Evolutionary conservation across 371 early-diverging fungal species (phyloP), one percentile per base, ranked within the genome.

Genomic region (Thermomucor indicae-seudaticae): DNA sequence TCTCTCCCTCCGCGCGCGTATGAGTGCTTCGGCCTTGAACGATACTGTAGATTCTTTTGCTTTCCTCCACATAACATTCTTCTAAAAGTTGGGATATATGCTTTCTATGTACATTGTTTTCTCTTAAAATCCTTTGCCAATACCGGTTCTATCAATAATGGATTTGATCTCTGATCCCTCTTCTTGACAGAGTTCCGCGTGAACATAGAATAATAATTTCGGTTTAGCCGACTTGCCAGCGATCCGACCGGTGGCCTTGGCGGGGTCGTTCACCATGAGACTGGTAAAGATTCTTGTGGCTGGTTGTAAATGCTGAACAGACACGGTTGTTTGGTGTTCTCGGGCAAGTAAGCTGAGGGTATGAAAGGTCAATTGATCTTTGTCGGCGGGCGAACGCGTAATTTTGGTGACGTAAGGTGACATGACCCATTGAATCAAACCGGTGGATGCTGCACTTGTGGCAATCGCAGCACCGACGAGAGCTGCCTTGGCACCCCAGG

Each of bases 381-480:
- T 61, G 16, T 51, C 30, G 14, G 23, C 28, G 35, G 62, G 54
- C n/a, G n/a, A n/a, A n/a, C n/a, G n/a, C 17, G 80, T 83, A 37
- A 80, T 73, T 46, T 78, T 79, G 24, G 80, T 76, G 23, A 83
- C 83, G 53, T 83, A 83, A 1, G 83, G 79, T 4, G 80, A 80
- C 64, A 83, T 72, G 47, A 80, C 79, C 83, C 83, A 83, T 40
- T 83, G 80, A 25, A 83, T 76, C 29, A 76, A 38, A 4, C 70
- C 77, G 1, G 83, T 83, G 0, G 83, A 83, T 19, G 83, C 78
- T 40, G 78, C 75, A 58, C 83, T 83, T 0, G 83, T 83, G 16
- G 65, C 72, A 37, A 83, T 64, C 30, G 83, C 83, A 38, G 77
- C 80, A 32, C 75, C 71, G 1, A 78, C 80, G 16, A 83, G 66